A percentile compares a stretch with the other conserved stretches of the same genome.
phyloP scores from a whole-genome alignment of 257 asterid species.

The Avicennia marina region DNA sequence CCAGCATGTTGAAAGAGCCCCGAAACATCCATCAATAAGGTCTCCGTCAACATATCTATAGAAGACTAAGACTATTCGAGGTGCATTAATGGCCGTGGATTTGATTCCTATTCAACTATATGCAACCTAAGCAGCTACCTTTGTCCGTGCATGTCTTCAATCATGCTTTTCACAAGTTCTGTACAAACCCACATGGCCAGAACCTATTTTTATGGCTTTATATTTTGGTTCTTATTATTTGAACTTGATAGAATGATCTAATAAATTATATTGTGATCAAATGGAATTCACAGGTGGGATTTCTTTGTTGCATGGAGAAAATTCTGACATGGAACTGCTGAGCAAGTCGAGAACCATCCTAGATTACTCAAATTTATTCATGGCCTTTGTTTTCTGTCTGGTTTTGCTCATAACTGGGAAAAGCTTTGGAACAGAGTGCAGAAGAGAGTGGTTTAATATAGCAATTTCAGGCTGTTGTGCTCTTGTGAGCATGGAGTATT shows the following conservation, averaged over 20 bases:
- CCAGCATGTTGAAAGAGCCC: not conserved
- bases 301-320: constrained; percentile 35
- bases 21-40: too few species aligned
- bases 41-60: not conserved
- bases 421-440: constrained; percentile 10
- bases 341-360: constrained; percentile 28
- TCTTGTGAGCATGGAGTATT: constrained; percentile 35
- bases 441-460: constrained; percentile 27
- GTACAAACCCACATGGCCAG: too few species aligned
- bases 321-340: constrained; percentile 25
- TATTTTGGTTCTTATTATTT: not conserved
- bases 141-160: too few species aligned
- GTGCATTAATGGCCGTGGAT: not conserved
- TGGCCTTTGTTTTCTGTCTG: constrained; percentile 31
- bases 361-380: constrained; percentile 37
- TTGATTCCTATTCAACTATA: not conserved
- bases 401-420: constrained; percentile 23
- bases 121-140: too few species aligned
- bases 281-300: constrained; percentile 38
- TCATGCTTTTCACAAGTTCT: too few species aligned
- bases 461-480: constrained; percentile 33
- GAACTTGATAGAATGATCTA: not conserved
- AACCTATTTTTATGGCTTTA: not conserved
- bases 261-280: not conserved
- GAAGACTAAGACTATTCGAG: not conserved